A percentile compares a stretch with the other conserved stretches of the same genome.
These are phyloP conservation scores for Stephanodiscus minutulus DNA, from an alignment of 108 stramenopile species.

Conservation along the genomic window DNA sequence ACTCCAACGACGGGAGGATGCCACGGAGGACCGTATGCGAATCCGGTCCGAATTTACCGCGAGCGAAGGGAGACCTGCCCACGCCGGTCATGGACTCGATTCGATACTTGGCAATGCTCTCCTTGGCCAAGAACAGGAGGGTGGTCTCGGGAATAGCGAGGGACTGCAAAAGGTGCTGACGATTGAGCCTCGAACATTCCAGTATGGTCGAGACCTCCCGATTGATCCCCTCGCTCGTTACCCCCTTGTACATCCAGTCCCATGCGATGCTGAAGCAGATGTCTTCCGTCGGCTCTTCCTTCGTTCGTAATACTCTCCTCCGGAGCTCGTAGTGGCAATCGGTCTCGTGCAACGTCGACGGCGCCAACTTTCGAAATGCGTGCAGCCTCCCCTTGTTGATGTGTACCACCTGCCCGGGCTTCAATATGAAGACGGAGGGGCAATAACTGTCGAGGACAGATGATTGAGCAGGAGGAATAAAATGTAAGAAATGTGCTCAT, in stretches of 20 bases:
- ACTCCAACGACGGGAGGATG: slow-evolving; percentile 46
- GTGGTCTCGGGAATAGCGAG: slow-evolving; percentile 79
- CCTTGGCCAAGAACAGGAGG: slow-evolving; percentile 65
- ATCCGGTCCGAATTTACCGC: slow-evolving; percentile 18
- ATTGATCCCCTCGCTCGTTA: slow-evolving; percentile 69
- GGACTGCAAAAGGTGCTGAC: slow-evolving; percentile 53
- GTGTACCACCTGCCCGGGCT: slow-evolving; percentile 85
- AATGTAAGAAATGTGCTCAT: not conserved
- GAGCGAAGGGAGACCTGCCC: slow-evolving; percentile 1
- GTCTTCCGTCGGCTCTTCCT: slow-evolving; percentile 37
- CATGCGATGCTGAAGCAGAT: slow-evolving; percentile 85
- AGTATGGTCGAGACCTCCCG: slow-evolving; percentile 64
- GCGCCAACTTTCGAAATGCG: slow-evolving; percentile 84
- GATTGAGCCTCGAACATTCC: slow-evolving; percentile 64
- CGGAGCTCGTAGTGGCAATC: slow-evolving; percentile 73
- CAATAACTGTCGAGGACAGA: slow-evolving; percentile 70
- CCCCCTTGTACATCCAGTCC: slow-evolving; percentile 90
- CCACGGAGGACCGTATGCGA: slow-evolving; percentile 34
- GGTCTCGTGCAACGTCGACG: slow-evolving; percentile 40
- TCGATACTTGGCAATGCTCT: slow-evolving; percentile 30
- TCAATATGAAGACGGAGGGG: slow-evolving; percentile 83
- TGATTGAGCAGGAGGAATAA: not conserved
- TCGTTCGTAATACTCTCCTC: slow-evolving; percentile 22
- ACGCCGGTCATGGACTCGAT: slow-evolving; percentile 5
- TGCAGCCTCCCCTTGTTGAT: slow-evolving; percentile 92